Conservation (phyloP, 2,329 filamentous ascomycete genomes). For the Colletotrichum higginsianum region DNA sequence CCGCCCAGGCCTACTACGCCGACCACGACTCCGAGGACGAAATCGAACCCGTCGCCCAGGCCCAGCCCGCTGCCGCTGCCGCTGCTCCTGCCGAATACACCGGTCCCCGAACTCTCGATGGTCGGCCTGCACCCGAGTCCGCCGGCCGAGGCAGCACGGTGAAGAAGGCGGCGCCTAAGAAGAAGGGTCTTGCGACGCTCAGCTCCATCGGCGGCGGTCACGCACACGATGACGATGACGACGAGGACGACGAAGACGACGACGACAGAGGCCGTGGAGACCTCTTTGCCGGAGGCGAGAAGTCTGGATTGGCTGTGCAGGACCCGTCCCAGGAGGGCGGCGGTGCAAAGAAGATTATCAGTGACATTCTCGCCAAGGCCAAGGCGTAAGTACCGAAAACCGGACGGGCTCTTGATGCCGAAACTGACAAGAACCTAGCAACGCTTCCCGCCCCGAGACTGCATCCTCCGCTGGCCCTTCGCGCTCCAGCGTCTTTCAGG, state of each 20-base stretch:
- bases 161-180: slow-evolving; percentile 65
- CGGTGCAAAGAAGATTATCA: slow-evolving; percentile 69
- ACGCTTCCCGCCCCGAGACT: slow-evolving; percentile 70
- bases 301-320: slow-evolving; percentile 80
- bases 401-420: neutral
- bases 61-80: slow-evolving; percentile 42
- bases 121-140: slow-evolving; percentile 68
- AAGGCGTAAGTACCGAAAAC: slow-evolving; percentile 64
- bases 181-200: slow-evolving; percentile 73
- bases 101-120: slow-evolving; percentile 74
- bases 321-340: slow-evolving; percentile 67
- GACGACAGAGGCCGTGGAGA: slow-evolving; percentile 75
- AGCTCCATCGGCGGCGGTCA: slow-evolving; percentile 69
- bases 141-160: slow-evolving; percentile 45
- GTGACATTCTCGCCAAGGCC: slow-evolving; percentile 76
- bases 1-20: slow-evolving; percentile 74
- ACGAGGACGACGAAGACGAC: slow-evolving; percentile 68
- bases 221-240: slow-evolving; percentile 72
- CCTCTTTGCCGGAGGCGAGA: slow-evolving; percentile 87
- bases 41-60: slow-evolving; percentile 57
- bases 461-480: slow-evolving; percentile 65
- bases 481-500: slow-evolving; percentile 73
- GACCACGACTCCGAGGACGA: slow-evolving; percentile 66
- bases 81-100: slow-evolving; percentile 63
- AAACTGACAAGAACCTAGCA: slow-evolving; percentile 58